Evolutionary conservation across 2,329 filamentous ascomycete genomes (phyloP).

Genomic region (Zasmidium angulare): DNA sequence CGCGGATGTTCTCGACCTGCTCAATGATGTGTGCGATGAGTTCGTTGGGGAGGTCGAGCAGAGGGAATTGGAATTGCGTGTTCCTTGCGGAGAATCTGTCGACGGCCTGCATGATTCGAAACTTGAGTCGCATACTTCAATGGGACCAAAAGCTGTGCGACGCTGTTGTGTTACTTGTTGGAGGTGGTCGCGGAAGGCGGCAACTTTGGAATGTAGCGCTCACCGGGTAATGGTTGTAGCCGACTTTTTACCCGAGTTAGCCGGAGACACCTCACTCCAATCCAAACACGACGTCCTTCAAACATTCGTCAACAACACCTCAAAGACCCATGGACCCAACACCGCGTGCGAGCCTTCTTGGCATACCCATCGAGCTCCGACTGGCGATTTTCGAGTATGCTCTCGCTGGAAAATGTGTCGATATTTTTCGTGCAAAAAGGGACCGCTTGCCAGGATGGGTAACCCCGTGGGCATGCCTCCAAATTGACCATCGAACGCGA

Average conservation of each 20-base stretch:
- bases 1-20: slow-evolving; percentile 17
- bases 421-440: not conserved
- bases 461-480: not conserved
- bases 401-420: not conserved
- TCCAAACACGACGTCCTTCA: not conserved
- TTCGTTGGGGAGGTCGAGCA: slow-evolving; percentile 26
- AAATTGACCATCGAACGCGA: slow-evolving; percentile 2
- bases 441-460: not conserved
- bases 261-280: not conserved
- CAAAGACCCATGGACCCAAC: not conserved
- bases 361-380: slow-evolving; percentile 3
- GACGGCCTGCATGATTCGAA: slow-evolving; percentile 8
- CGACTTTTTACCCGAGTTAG: too few species aligned
- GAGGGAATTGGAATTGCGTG: slow-evolving; percentile 17
- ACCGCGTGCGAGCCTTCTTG: not conserved
- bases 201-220: not conserved
- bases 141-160: too few species aligned
- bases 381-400: slow-evolving; percentile 4
- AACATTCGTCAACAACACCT: not conserved
- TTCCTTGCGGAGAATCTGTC: slow-evolving; percentile 17
- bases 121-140: slow-evolving; percentile 7
- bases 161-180: not conserved
- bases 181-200: not conserved
- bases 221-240: not conserved
- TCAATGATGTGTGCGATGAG: slow-evolving; percentile 24